phyloP scores from a whole-genome alignment of 2,329 filamentous ascomycete genomes.

The Colletotrichum cereale region DNA sequence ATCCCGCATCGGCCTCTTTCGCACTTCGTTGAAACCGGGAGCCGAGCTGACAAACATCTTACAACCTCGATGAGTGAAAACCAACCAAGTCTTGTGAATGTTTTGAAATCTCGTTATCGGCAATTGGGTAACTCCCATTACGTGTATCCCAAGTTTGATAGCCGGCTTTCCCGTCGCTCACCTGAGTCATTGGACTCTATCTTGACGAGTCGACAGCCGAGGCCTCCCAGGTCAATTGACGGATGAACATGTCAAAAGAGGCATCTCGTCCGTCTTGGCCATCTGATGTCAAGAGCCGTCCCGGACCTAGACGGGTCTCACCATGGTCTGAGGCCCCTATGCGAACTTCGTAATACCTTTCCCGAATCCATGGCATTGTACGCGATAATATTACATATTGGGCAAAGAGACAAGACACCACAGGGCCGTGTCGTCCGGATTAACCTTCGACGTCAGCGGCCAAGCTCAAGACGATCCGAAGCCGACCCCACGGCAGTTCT shows the following conservation, averaged over 20 bases:
- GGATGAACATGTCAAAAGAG: not conserved
- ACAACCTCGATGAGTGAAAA: too few relatives aligned
- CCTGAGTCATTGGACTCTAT: not conserved
- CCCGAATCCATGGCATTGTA: not conserved
- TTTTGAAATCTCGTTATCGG: not conserved
- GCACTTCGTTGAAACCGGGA: not conserved
- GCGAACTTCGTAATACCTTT: not conserved
- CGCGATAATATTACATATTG: too few relatives aligned
- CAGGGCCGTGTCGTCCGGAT: slow-evolving; percentile 1
- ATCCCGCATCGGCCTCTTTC: not conserved
- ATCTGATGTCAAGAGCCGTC: not conserved
- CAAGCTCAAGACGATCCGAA: not conserved
- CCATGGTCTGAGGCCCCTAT: not conserved
- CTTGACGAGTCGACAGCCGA: not conserved
- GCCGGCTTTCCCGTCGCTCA: not conserved
- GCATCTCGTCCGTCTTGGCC: slow-evolving; percentile 1
- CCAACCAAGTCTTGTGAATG: too few relatives aligned
- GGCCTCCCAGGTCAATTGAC: too few relatives aligned
- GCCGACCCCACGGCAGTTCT: not conserved
- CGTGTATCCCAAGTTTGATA: not conserved
- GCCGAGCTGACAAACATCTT: too few relatives aligned
- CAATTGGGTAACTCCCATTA: not conserved
- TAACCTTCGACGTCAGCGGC: slow-evolving; percentile 21
- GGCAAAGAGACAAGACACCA: too few relatives aligned
- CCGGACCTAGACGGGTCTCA: slow-evolving; percentile 3